Evolutionary conservation across 345 rosid genomes (phyloP), one percentile per base, ranked within the genome.

Genomic region (Eucalyptus cladocalyx): DNA sequence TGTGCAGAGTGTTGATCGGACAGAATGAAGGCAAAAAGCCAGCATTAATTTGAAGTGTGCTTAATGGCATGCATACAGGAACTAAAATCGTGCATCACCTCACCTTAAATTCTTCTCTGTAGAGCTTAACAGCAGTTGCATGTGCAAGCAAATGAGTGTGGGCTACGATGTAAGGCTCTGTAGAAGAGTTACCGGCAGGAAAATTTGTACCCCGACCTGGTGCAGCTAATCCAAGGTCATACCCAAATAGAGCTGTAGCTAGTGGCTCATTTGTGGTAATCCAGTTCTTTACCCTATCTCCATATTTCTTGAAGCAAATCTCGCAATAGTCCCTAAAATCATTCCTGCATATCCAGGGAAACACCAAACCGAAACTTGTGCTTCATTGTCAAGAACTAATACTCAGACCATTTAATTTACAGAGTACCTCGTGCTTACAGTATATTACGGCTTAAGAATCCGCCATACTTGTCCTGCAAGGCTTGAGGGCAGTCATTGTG

Each of bases 241-340:
- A 88, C 34, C 94, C 94, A 30, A 87, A 87, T 60, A 89, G 87
- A 8, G 93, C 88, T 10, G 87, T 53, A 67, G 86, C 86, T 80
- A 89, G 87, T 85, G 94, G 95, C 88, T 93, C 94, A 16, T 94
- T 94, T 42, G 92, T 90, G 47, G 95, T 93, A 30, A 91, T 76
- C 94, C 95, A 94, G 51, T 90, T 86, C 87, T 92, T 94, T 48
- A 94, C 93, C 26, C 95, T 90, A 67, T 93, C 93, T 65, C 95
- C 95, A 86, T 90, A 93, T 88, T 87, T 76, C 54, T 87, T 89
- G 48, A 94, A 94, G 86, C 93, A 93, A 42, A 91, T 28, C 47
- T 92, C 93, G 54, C 90, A 34, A 43, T 92, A 94, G 87, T 92
- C 92, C 92, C 58, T 93, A 89, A 93, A 93, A 91, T 94, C 95